Base-by-base conservation (phyloP, 345 rosid genomes). In the Chamaenerion angustifolium region DNA sequence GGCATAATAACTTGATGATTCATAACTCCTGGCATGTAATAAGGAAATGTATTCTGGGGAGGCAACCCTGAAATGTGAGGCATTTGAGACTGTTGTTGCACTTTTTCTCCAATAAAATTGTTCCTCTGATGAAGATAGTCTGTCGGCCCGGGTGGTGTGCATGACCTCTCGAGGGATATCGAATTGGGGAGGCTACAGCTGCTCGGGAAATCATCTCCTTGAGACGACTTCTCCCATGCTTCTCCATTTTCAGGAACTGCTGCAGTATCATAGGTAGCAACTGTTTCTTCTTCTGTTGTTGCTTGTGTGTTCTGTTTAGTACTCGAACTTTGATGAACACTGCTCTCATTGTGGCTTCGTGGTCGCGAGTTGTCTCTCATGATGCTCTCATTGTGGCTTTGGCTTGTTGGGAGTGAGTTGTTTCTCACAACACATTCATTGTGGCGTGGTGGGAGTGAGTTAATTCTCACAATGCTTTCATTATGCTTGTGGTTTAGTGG, bases 1-100 rank as follows among this genome's bases (percentile, higher is more conserved):
- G 79, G 82, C 76, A 80, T 64, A 68, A 75, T 66, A 51, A 76
- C 84, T 73, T 83, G 94, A 23, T 23, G 27, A 76, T 83, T 80
- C 59, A 81, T 47, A 45, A 65, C 87, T 46, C 96, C 93, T 1
- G 88, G 63, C 82, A 87, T 72, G 56, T 70, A 83, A 69, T 70
- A 82, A 19, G 86, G 87, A 64, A 81, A 82, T 8, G 67, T 50
- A 68, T 63, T 66, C 49, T 80, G 86, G 12, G 70, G 45, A 16
- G 75, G 60, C 44, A 82, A 68, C 68, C 81, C 72, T 7, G 79
- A 58, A 23, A 58, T 60, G 59, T 77, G 77, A 56, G 48, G 60
- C 63, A 57, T 19, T 56, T 52, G 71, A 40, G 64, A 64, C 46
- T 74, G 18, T 42, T 31, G 37, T 21, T 21, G 25, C 25, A 49